phyloP scores from a whole-genome alignment of 192 early-diverging fungal species.

The Coemansia sp. region DNA sequence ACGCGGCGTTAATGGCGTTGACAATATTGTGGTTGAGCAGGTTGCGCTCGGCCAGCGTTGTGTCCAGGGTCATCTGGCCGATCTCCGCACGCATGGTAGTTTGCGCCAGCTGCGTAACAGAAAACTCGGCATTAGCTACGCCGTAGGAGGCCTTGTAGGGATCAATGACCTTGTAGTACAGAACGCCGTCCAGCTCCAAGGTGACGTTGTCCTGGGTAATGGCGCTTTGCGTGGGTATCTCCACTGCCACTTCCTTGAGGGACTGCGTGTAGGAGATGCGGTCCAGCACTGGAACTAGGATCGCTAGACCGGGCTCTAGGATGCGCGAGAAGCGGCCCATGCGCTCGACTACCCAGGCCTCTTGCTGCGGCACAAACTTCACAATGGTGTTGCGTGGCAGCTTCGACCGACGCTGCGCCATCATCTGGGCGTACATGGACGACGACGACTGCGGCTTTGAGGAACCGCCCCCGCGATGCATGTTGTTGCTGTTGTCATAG shows the following conservation, averaged over 20 bases:
- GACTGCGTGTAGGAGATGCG: slow-evolving; percentile 89
- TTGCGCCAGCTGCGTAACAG: slow-evolving; percentile 95
- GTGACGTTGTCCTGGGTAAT: slow-evolving; percentile 98
- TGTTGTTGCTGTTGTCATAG: neutral
- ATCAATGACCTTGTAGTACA: slow-evolving; percentile 92
- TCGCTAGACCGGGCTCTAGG: slow-evolving; percentile 86
- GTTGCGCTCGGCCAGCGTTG: slow-evolving; percentile 90
- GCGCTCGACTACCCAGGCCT: slow-evolving; percentile 96
- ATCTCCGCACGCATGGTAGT: slow-evolving; percentile 99
- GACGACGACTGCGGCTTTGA: slow-evolving; percentile 1
- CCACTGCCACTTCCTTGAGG: slow-evolving; percentile 92
- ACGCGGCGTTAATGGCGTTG: slow-evolving; percentile 88
- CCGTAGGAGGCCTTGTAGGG: slow-evolving; percentile 95
- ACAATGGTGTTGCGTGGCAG: slow-evolving; percentile 57
- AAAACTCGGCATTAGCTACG: slow-evolving; percentile 92
- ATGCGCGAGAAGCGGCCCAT: slow-evolving; percentile 88
- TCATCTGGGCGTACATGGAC: slow-evolving; percentile 8
- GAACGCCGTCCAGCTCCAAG: slow-evolving; percentile 91
- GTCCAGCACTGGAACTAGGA: slow-evolving; percentile 87
- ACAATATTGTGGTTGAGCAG: slow-evolving; percentile 93
- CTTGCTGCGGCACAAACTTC: slow-evolving; percentile 98
- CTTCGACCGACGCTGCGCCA: neutral
- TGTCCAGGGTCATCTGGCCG: slow-evolving; percentile 95
- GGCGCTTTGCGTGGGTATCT: slow-evolving; percentile 84
- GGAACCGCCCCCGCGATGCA: neutral